These are phyloP conservation scores for Berberis vulgaris DNA, from an alignment of 164 flowering plant genomes.

Conservation along the genomic window DNA sequence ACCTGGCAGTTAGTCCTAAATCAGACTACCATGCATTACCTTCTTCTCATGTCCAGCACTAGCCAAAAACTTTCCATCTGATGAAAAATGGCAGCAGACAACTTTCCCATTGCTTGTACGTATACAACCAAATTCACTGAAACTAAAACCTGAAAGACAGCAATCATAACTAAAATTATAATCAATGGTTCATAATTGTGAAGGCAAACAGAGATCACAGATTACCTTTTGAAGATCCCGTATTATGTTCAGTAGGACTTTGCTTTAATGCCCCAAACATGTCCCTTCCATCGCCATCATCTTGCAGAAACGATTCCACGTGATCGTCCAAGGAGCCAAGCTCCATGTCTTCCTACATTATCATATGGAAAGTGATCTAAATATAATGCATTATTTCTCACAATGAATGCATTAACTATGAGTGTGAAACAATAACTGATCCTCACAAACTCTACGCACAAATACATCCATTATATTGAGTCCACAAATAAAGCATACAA, in stretches of 20 bases:
- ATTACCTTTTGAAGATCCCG: constrained; percentile 66
- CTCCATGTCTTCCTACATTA: constrained; percentile 81
- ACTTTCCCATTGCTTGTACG: constrained; percentile 57
- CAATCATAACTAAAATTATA: not conserved
- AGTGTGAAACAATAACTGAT: too few relatives aligned
- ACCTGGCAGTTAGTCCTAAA: not conserved
- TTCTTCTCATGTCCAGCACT: constrained; percentile 92
- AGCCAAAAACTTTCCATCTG: constrained; percentile 79
- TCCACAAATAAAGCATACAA: too few relatives aligned
- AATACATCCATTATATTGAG: too few relatives aligned
- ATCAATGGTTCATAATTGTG: not conserved
- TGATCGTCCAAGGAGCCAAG: constrained; percentile 80
- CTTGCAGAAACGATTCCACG: constrained; percentile 80
- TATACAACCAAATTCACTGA: constrained; percentile 60
- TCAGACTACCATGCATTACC: constrained; percentile 27
- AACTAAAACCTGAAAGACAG: constrained; percentile 52
- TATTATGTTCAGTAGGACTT: constrained; percentile 59
- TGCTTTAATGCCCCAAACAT: constrained; percentile 59
- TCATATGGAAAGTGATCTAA: constrained; percentile 11
- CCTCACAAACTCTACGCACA: too few relatives aligned
- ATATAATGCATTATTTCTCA: not conserved
- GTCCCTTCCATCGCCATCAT: constrained; percentile 80
- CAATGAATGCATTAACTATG: too few relatives aligned
- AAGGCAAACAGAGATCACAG: not conserved
- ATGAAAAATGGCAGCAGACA: constrained; percentile 86